These are phyloP conservation scores for Triticum aestivum DNA, from an alignment of 176 grass and related monocot genomes.

Conservation along the genomic window IWGSC_CS_RefSeq_v2.1 NC_057799.1:5980384-5980883, in stretches of 20 bases:
- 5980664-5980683: not conserved
- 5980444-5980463: not conserved
- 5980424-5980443: slow-evolving; percentile 38
- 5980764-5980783: not conserved
- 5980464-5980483: not conserved
- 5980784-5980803: not conserved
- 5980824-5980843: not conserved
- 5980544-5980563: not conserved
- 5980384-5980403: slow-evolving; percentile 10
- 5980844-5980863: not conserved
- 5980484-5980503: not conserved
- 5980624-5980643: not conserved
- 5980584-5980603: no score
- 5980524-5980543: slow-evolving; percentile 8
- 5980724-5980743: not conserved
- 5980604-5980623: no score
- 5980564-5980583: not conserved
- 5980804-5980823: not conserved
- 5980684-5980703: not conserved
- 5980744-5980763: not conserved
- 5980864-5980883: no score
- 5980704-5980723: not conserved
- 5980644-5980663: not conserved
- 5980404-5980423: slow-evolving; percentile 20
- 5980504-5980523: not conserved